Conservation (phyloP, 1,284 basidiomycete species). For the Cutaneotrichosporon arboriforme region DNA sequence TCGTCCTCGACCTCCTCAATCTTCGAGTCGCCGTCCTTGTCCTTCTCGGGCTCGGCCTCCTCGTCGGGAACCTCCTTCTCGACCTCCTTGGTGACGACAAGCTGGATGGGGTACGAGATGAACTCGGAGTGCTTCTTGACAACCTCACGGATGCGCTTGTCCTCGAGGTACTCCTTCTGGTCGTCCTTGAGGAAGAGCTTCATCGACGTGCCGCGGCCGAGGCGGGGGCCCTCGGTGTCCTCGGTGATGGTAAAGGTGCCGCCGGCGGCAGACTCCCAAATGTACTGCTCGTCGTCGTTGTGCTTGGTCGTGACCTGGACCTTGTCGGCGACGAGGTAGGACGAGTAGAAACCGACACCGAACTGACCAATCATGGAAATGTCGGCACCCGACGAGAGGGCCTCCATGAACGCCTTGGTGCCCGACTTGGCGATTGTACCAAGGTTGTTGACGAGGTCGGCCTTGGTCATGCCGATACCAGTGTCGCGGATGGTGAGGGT, state of each 20-base stretch:
- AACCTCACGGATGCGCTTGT: slow-evolving; percentile 98
- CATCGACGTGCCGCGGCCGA: slow-evolving; percentile 93
- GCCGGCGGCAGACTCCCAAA: slow-evolving; percentile 99
- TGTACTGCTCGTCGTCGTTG: slow-evolving; percentile 99
- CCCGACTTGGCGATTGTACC: slow-evolving; percentile 91
- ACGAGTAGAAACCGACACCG: slow-evolving; percentile 99
- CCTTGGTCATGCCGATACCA: slow-evolving; percentile 98
- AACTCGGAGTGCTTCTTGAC: slow-evolving; percentile 99
- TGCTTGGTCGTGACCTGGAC: slow-evolving; percentile 99
- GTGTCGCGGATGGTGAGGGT: slow-evolving; percentile 87
- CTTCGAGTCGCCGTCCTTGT: slow-evolving; percentile 62
- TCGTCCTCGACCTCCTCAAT: slow-evolving; percentile 70
- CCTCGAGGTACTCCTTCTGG: slow-evolving; percentile 97
- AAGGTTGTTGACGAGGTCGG: slow-evolving; percentile 61
- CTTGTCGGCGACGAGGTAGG: slow-evolving; percentile 96
- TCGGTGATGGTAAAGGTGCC: slow-evolving; percentile 99
- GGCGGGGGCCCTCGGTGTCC: slow-evolving; percentile 80
- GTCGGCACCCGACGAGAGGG: slow-evolving; percentile 82
- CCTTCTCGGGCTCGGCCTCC: slow-evolving; percentile 59
- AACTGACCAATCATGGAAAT: slow-evolving; percentile 68
- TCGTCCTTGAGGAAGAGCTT: slow-evolving; percentile 98
- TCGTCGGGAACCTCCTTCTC: slow-evolving; percentile 94
- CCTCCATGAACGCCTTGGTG: slow-evolving; percentile 86
- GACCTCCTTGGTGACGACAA: slow-evolving; percentile 97
- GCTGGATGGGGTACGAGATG: slow-evolving; percentile 99